These are phyloP conservation scores for Aquilaria agallochum DNA, from an alignment of 441 rosid genomes.

Conservation along the genomic window DNA sequence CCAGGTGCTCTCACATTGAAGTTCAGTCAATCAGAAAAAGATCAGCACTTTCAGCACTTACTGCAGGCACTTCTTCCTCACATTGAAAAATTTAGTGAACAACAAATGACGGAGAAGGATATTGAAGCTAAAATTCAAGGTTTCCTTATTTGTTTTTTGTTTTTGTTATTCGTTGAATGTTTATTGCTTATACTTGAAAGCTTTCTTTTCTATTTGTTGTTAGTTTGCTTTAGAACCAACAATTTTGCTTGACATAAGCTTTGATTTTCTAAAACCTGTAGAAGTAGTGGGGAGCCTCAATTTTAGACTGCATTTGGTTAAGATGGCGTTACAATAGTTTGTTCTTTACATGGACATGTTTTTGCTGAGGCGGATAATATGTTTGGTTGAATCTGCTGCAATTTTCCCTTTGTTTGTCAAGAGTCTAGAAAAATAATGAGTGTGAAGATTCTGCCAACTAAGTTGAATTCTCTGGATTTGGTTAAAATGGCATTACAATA, in stretches of 20 bases:
- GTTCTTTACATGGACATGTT: too few species aligned
- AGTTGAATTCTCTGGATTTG: too few species aligned
- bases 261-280: not conserved
- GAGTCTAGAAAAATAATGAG: too few species aligned
- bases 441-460: too few species aligned
- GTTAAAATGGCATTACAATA: too few species aligned
- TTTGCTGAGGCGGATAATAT: too few species aligned
- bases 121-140: constrained; percentile 39
- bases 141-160: not conserved
- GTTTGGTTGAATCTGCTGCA: too few species aligned
- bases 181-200: not conserved
- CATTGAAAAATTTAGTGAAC: constrained; percentile 29
- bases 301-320: too few species aligned
- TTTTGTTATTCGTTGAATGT: not conserved
- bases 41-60: constrained; percentile 23
- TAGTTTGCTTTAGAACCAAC: not conserved
- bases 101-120: constrained; percentile 35
- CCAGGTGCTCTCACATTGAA: not conserved
- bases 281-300: too few species aligned
- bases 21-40: constrained; percentile 9
- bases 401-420: too few species aligned
- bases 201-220: not conserved
- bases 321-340: too few species aligned
- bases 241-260: not conserved
- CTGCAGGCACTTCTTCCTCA: constrained; percentile 32